A percentile compares a stretch with the other conserved stretches of the same genome.
Evolutionary conservation across 148 eudicot species (phyloP).

Genomic region (Agrostemma githago): DNA sequence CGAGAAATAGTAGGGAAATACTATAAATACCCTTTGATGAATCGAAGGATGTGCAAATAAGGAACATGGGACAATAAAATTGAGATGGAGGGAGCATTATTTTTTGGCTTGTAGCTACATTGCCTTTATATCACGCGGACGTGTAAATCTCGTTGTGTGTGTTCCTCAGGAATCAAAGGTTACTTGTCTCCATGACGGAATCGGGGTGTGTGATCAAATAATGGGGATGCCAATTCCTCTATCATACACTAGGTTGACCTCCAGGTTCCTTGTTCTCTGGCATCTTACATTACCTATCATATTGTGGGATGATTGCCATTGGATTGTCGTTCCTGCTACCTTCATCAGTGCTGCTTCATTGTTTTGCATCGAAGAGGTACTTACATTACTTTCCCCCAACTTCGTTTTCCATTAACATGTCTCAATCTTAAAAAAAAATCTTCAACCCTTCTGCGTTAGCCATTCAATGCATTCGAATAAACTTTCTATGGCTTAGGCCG

Average conservation of each 20-base stretch:
- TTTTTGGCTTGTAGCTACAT: no score
- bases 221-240: constrained; percentile 83
- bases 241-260: constrained; percentile 93
- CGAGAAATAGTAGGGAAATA: no score
- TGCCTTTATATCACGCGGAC: neutral
- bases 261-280: constrained; percentile 93
- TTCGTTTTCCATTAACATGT: neutral
- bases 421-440: neutral
- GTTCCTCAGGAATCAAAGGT: constrained; percentile 74
- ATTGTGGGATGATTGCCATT: constrained; percentile 96
- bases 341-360: constrained; percentile 88
- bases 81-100: no score
- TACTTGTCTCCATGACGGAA: constrained; percentile 80
- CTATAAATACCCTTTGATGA: no score
- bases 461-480: no score
- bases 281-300: constrained; percentile 92
- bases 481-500: neutral
- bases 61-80: no score
- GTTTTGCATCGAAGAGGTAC: constrained; percentile 95
- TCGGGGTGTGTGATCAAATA: constrained; percentile 83
- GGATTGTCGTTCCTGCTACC: constrained; percentile 97
- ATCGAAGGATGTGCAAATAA: no score
- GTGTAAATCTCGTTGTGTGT: neutral
- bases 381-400: constrained; percentile 5
- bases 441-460: no score